phyloP scores from a whole-genome alignment of 805 yeast genomes.

The Zygosaccharomyces lentus region DNA sequence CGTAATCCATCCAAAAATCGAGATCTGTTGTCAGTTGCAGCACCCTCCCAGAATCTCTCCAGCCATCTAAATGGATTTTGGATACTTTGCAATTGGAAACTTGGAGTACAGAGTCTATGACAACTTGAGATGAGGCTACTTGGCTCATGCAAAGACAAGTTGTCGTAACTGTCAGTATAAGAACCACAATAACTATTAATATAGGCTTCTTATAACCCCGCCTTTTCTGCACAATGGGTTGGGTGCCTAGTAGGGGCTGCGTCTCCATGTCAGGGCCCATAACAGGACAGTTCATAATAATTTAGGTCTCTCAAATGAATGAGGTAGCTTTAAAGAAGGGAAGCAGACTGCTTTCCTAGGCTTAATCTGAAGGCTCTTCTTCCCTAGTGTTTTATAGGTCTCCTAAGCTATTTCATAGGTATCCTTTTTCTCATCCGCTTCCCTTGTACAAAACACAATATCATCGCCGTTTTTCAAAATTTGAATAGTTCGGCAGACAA shows the following conservation, averaged over 20 bases:
- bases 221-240: not conserved
- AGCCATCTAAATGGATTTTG: constrained; percentile 28
- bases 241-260: constrained; percentile 17
- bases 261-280: constrained; percentile 19
- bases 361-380: not conserved
- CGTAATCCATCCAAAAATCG: constrained; percentile 21
- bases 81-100: constrained; percentile 23
- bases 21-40: constrained; percentile 18
- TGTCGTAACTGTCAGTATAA: not conserved
- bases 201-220: not conserved
- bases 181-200: not conserved
- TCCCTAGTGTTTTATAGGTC: not conserved
- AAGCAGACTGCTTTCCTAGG: not conserved
- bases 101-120: constrained; percentile 15
- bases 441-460: not conserved
- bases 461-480: not conserved
- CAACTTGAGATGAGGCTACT: constrained; percentile 17
- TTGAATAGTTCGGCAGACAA: constrained; percentile 6
- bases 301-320: too few species aligned
- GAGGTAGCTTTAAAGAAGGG: too few species aligned
- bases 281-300: not conserved
- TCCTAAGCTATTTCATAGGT: not conserved
- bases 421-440: not conserved
- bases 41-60: constrained; percentile 27
- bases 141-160: not conserved